A percentile compares a stretch with the other conserved stretches of the same genome.
These are phyloP conservation scores for Xylaria intraflava DNA, from an alignment of 495 filamentous ascomycete genomes.

Conservation along the genomic window DNA sequence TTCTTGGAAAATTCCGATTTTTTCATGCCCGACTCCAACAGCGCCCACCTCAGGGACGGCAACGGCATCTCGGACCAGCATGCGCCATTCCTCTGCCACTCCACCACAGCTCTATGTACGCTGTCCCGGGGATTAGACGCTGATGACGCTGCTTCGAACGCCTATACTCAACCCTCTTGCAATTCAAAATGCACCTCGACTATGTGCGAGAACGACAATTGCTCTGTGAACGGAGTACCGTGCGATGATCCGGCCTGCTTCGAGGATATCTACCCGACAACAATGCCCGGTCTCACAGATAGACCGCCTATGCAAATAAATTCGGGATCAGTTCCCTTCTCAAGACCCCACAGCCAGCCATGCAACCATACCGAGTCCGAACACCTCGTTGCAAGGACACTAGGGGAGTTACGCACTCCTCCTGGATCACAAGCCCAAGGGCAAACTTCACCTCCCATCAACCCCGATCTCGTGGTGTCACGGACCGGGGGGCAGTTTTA, in stretches of 20 bases:
- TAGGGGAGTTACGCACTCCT: constrained; percentile 19
- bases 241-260: constrained; percentile 23
- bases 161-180: constrained; percentile 21
- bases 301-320: neutral
- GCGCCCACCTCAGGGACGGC: neutral
- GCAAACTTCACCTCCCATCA: constrained; percentile 8
- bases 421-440: constrained; percentile 3
- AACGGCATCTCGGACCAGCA: constrained; percentile 13
- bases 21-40: neutral
- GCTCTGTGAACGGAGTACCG: constrained; percentile 17
- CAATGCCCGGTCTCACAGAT: neutral
- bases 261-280: neutral
- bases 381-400: constrained; percentile 21
- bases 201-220: constrained; percentile 18
- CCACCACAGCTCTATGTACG: constrained; percentile 9
- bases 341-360: constrained; percentile 11
- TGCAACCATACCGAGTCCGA: constrained; percentile 26
- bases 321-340: neutral
- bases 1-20: neutral
- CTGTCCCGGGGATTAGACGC: constrained; percentile 4
- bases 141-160: constrained; percentile 20
- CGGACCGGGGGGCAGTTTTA: neutral
- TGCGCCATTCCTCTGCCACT: constrained; percentile 12
- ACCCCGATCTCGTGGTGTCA: neutral
- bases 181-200: constrained; percentile 6